phyloP scores from a whole-genome alignment of 371 early-diverging fungal species.

The Circinella umbellata region DNA sequence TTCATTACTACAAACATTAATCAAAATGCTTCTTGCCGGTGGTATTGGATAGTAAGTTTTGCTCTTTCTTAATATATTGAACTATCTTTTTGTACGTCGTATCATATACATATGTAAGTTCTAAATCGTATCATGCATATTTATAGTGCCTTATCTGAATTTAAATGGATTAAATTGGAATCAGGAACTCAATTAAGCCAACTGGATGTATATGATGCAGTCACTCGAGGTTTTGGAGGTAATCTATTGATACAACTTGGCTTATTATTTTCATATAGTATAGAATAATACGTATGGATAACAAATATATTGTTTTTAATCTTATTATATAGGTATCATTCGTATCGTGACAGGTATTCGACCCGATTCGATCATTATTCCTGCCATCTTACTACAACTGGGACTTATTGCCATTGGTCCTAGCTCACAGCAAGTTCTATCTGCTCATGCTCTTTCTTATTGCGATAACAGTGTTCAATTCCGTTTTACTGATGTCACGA shows the following conservation, averaged over 20 bases:
- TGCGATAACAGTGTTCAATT: not conserved
- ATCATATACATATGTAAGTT: too few species aligned
- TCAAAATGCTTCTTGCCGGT: constrained; percentile 27
- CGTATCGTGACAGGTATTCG: constrained; percentile 12
- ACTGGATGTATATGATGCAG: constrained; percentile 23
- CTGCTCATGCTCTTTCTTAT: not conserved
- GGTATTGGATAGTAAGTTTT: constrained; percentile 35
- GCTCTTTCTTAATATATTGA: not conserved
- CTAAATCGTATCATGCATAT: too few species aligned
- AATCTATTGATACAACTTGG: not conserved
- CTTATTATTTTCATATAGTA: not conserved
- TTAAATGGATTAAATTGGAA: constrained; percentile 25
- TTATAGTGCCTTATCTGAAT: constrained; percentile 25
- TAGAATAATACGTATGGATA: too few species aligned
- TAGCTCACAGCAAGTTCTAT: constrained; percentile 17
- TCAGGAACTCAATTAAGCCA: constrained; percentile 16
- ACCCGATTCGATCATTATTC: constrained; percentile 12
- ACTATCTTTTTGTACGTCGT: too few species aligned
- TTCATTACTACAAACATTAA: constrained; percentile 24
- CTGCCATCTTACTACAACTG: constrained; percentile 19
- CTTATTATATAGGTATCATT: too few species aligned
- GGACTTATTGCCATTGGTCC: constrained; percentile 24
- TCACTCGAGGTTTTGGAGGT: constrained; percentile 21
- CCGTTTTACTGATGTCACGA: not conserved
- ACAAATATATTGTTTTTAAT: too few species aligned